Base-by-base conservation (phyloP, 306 rosid species). In the Amphicarpaea edgeworthii region DNA sequence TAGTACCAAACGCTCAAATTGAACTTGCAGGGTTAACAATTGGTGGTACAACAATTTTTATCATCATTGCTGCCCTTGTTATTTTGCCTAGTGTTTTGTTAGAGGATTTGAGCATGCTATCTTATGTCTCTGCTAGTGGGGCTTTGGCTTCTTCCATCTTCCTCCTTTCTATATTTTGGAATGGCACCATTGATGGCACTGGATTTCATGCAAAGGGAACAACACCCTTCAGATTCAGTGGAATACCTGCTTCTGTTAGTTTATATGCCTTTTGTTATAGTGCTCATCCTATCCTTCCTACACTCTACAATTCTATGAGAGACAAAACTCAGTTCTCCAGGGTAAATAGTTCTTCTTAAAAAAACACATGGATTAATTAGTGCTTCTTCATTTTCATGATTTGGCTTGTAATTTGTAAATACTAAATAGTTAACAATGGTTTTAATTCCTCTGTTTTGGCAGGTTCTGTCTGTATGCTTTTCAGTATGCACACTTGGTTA, bases 231-330 rank as follows among this genome's bases (percentile, higher is more conserved):
- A 81, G 77, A 24, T 88, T 77, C 86, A 80, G 67, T 34, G 98
- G 97, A 17, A 54, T 89, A 30, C 96, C 96, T 16, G 79, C 88
- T 37, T 83, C 97, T n/a, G 82, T 91, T 7, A 87, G 93, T 66
- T 88, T 91, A 8, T 91, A 75, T 54, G 90, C 96, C 21, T 91
- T 93, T 12, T 91, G 96, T 66, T 93, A 88, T 14, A 86, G 97
- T 65, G 93, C 96, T 2, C 98, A 93, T 86, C 96, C 98, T 0
- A 82, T 93, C 45, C 87, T 91, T 68, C 97, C 97, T 8, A 85
- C 93, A 3, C 89, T 91, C 38, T 89, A 91, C 79, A 85, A 85
- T 60, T 87, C 96, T 4, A 93, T 89, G 96, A 87, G 68, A 37
- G 78, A 86, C 68, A 93, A 84, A 82, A 83, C n/a, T 15, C 98